phyloP scores from a whole-genome alignment of 208 protist genomes.

The Crithidia sp. region DNA sequence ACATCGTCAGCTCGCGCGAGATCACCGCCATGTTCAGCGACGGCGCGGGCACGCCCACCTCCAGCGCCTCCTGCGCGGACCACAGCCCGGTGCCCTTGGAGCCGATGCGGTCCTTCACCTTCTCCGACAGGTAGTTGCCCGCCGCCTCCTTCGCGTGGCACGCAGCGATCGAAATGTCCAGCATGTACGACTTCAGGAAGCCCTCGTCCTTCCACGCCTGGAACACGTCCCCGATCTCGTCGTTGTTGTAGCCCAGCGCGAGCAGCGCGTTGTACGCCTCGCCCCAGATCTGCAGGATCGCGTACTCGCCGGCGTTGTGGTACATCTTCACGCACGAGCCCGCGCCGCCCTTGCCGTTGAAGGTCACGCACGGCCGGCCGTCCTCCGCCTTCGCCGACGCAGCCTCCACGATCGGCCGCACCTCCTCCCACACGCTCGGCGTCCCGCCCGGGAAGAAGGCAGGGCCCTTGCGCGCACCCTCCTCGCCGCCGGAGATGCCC shows the following conservation, averaged over 20 bases:
- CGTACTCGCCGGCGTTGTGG: constrained; percentile 99
- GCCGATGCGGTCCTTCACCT: constrained; percentile 96
- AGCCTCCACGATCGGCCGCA: constrained; percentile 95
- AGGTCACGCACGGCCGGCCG: constrained; percentile 92
- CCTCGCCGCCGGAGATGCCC: constrained; percentile 99
- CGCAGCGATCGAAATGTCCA: constrained; percentile 98
- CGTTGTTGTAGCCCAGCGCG: constrained; percentile 88
- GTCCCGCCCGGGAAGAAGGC: constrained; percentile 98
- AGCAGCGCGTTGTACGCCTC: constrained; percentile 96
- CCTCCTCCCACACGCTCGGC: constrained; percentile 87
- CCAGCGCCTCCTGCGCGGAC: constrained; percentile 95
- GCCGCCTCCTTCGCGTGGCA: constrained; percentile 92
- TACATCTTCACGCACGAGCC: constrained; percentile 99
- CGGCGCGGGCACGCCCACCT: constrained; percentile 89
- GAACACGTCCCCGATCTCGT: constrained; percentile 94
- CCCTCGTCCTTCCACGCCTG: constrained; percentile 94
- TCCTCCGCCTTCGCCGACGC: constrained; percentile 96
- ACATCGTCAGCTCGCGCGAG: constrained; percentile 92
- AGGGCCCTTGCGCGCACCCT: constrained; percentile 98
- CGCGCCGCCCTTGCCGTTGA: constrained; percentile 96
- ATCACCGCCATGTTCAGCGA: constrained; percentile 95
- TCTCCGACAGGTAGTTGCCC: constrained; percentile 92
- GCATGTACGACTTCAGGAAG: constrained; percentile 97
- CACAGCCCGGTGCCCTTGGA: constrained; percentile 98
- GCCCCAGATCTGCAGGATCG: constrained; percentile 97